These are phyloP conservation scores for Nicotiana tabacum DNA, from an alignment of 257 asterid genomes.

Conservation along the genomic window DNA sequence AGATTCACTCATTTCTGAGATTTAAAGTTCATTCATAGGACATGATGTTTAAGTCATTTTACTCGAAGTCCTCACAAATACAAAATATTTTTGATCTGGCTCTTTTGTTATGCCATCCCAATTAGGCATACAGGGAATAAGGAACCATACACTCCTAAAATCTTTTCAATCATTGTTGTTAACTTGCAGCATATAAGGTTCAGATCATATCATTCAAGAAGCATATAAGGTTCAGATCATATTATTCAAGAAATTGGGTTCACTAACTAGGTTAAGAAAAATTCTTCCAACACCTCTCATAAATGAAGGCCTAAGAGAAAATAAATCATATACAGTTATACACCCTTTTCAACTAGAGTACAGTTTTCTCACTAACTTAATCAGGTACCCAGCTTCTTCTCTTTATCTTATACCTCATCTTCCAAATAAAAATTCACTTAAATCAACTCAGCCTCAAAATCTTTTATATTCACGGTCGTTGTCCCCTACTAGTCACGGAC, in stretches of 20 bases:
- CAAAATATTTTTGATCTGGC: background rate
- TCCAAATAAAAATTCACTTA: background rate
- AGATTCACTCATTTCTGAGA: background rate
- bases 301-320: background rate
- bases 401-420: background rate
- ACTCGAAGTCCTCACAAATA: background rate
- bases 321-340: background rate
- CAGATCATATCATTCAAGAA: too few relatives aligned
- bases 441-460: slow-evolving; percentile 20
- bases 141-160: background rate
- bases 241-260: background rate
- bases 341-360: background rate
- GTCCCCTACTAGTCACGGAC: slow-evolving; percentile 13
- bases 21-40: background rate
- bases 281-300: background rate
- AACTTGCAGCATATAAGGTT: background rate
- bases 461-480: slow-evolving; percentile 13
- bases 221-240: background rate
- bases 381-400: background rate
- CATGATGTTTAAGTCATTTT: background rate
- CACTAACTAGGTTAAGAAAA: background rate
- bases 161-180: background rate
- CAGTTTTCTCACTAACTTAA: background rate
- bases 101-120: background rate
- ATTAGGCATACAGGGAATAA: background rate